These are phyloP conservation scores for Cytospora mali DNA, from an alignment of 2,329 filamentous ascomycete genomes.

Conservation along the genomic window DNA sequence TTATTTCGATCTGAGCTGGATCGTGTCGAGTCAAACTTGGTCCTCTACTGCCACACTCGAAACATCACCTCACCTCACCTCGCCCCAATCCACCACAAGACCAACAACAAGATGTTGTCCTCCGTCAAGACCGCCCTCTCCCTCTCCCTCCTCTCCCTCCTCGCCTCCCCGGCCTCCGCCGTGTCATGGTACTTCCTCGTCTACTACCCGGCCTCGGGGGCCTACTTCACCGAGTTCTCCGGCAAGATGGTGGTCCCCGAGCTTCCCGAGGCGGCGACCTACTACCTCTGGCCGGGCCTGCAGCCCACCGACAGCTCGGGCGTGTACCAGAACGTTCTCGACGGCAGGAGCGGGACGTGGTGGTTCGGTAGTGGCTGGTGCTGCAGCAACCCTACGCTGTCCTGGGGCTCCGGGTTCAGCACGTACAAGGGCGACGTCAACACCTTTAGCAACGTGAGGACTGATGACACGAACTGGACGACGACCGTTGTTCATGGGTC, in stretches of 20 bases:
- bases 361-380: slow-evolving; percentile 47
- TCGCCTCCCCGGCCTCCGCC: slow-evolving; percentile 35
- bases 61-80: too few relatives aligned
- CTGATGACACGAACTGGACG: slow-evolving; percentile 37
- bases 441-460: slow-evolving; percentile 37
- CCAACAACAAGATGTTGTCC: slow-evolving; percentile 22
- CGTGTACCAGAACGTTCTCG: slow-evolving; percentile 47
- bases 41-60: neutral
- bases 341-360: slow-evolving; percentile 44
- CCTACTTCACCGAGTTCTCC: slow-evolving; percentile 39
- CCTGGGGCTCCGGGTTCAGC: slow-evolving; percentile 45
- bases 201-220: slow-evolving; percentile 38
- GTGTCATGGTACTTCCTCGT: slow-evolving; percentile 40
- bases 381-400: slow-evolving; percentile 42
- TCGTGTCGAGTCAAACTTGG: neutral
- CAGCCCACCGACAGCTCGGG: slow-evolving; percentile 44
- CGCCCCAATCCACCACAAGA: too few relatives aligned
- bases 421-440: slow-evolving; percentile 38
- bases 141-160: slow-evolving; percentile 30
- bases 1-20: neutral
- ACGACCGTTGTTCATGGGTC: slow-evolving; percentile 38
- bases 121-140: slow-evolving; percentile 15
- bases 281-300: slow-evolving; percentile 47
- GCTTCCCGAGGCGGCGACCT: slow-evolving; percentile 38
- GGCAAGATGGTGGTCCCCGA: slow-evolving; percentile 37